Percentiles rank a stretch among this genome's conserved stretches.
Evolutionary conservation across 148 eudicot genomes (phyloP).

Genomic region (Amaranthus hypochondriacus): DNA sequence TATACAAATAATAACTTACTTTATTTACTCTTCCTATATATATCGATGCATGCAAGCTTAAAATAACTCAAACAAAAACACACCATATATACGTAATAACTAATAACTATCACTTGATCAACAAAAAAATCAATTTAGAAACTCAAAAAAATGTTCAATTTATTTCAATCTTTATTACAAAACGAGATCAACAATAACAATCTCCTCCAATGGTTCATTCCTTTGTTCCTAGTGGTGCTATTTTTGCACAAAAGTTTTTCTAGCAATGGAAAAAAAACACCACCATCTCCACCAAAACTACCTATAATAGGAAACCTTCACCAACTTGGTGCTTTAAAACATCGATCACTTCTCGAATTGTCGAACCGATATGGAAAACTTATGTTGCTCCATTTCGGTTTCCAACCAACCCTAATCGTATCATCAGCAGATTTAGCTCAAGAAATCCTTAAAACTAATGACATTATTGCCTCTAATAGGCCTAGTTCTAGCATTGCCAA

Average conservation of each 20-base stretch:
- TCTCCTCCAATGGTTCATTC: background rate
- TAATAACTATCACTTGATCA: no score
- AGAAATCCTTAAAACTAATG: conserved; percentile 40
- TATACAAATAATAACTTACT: no score
- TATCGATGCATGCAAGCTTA: no score
- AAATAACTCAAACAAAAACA: no score
- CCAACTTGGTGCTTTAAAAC: conserved; percentile 25
- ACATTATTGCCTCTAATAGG: conserved; percentile 26
- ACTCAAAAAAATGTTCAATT: no score
- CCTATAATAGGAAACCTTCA: conserved; percentile 46
- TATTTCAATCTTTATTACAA: no score
- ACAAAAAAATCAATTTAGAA: no score
- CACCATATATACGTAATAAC: no score
- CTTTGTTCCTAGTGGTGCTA: background rate
- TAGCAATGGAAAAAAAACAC: background rate
- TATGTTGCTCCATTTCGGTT: conserved; percentile 40
- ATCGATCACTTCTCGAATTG: conserved; percentile 28
- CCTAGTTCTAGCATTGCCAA: background rate
- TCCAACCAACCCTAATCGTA: conserved; percentile 24
- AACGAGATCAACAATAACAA: no score
- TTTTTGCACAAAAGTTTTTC: conserved; percentile 14
- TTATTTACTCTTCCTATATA: no score
- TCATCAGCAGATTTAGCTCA: conserved; percentile 34
- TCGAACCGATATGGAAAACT: conserved; percentile 31
- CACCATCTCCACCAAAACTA: conserved; percentile 39